Percentiles rank a stretch among this genome's conserved stretches.
These are phyloP conservation scores for Trichoderma sp. DNA, from an alignment of 2,329 filamentous ascomycete species.

Conservation along the genomic window DNA sequence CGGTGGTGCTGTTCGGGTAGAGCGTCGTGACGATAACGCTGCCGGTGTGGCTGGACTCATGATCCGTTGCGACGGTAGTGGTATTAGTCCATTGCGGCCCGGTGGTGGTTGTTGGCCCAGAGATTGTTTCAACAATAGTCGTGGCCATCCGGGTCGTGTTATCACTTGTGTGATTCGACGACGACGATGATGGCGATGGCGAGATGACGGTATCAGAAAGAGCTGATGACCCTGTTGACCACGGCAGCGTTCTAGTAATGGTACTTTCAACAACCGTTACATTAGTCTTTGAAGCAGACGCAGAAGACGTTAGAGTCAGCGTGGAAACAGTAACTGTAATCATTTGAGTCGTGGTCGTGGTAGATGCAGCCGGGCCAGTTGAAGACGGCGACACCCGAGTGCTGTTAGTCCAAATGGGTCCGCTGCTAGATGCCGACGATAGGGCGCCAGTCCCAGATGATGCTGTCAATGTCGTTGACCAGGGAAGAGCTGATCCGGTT, in stretches of 20 bases:
- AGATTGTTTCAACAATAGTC: background rate
- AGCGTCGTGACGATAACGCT: slow-evolving; percentile 9
- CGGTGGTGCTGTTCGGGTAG: slow-evolving; percentile 21
- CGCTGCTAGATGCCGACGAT: background rate
- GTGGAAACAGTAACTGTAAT: slow-evolving; percentile 21
- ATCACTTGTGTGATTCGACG: background rate
- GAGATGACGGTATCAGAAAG: slow-evolving; percentile 5
- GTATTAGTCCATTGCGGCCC: background rate
- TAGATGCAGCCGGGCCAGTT: background rate
- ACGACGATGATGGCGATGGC: background rate
- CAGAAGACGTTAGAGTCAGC: slow-evolving; percentile 4
- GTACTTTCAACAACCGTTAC: background rate
- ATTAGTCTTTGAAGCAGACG: background rate
- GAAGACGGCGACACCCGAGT: slow-evolving; percentile 6
- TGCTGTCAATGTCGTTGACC: slow-evolving; percentile 27
- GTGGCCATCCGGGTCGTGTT: slow-evolving; percentile 7
- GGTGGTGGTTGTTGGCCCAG: background rate
- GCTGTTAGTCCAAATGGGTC: slow-evolving; percentile 24
- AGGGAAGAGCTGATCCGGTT: slow-evolving; percentile 22
- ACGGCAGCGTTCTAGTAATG: background rate
- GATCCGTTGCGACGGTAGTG: background rate
- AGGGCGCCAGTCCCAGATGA: slow-evolving; percentile 25
- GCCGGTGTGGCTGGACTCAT: background rate
- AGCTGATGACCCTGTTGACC: slow-evolving; percentile 9
- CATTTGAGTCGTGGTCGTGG: slow-evolving; percentile 17